Percentiles rank a stretch among this genome's conserved stretches.
Evolutionary conservation across 176 grass and related monocot species (phyloP).

Genomic region (Oryza glaberrima): DNA sequence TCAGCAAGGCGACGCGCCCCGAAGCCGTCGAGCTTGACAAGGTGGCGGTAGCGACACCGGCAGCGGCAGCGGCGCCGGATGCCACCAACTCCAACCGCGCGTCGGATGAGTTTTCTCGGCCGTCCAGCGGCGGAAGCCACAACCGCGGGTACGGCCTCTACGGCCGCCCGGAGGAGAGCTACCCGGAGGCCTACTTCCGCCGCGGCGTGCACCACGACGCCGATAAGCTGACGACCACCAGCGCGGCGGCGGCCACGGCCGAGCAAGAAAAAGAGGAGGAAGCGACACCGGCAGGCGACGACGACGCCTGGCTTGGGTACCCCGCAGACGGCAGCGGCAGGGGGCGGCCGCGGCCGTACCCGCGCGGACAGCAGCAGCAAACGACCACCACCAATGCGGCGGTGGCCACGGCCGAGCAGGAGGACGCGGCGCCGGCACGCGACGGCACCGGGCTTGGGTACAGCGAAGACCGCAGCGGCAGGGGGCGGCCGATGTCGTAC

Average conservation of each 20-base stretch:
- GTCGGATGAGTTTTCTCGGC: slow-evolving; percentile 26
- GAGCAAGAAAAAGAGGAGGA: not conserved
- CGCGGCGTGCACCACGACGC: slow-evolving; percentile 59
- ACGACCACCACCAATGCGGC: slow-evolving; percentile 37
- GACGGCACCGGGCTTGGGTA: not conserved
- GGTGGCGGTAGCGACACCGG: not conserved
- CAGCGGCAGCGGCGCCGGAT: not conserved
- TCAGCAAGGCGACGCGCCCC: slow-evolving; percentile 48
- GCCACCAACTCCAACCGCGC: slow-evolving; percentile 13
- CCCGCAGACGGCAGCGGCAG: slow-evolving; percentile 47
- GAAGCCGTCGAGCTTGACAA: slow-evolving; percentile 23
- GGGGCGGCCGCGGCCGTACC: slow-evolving; percentile 41
- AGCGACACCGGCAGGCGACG: not conserved
- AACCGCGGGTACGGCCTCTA: slow-evolving; percentile 58
- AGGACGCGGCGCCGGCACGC: not conserved
- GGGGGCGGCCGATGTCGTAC: slow-evolving; percentile 45
- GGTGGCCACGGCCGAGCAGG: not conserved
- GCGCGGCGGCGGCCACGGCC: slow-evolving; percentile 4
- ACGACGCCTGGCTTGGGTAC: not conserved
- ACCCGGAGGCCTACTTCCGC: slow-evolving; percentile 56
- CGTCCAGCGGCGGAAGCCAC: slow-evolving; percentile 19
- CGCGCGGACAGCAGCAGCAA: not conserved
- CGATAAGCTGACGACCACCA: slow-evolving; percentile 49
- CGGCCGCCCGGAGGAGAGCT: slow-evolving; percentile 52
- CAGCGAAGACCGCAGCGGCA: slow-evolving; percentile 44